Evolutionary conservation across 208 protist genomes (phyloP).

Genomic region (Plasmodiophora brassicae): DNA sequence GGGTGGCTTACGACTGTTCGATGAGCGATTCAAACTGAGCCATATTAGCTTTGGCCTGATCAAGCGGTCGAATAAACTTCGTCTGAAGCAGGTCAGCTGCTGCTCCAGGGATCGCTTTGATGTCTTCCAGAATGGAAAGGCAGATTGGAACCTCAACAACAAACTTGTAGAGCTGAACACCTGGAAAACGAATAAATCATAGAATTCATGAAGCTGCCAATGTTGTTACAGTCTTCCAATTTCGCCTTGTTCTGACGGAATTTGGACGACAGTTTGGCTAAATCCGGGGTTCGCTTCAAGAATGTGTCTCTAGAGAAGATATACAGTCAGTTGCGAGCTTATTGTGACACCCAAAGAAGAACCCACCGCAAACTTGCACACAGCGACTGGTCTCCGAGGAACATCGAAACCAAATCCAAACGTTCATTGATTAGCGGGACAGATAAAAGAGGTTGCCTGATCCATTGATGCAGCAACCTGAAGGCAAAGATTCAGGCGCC

Average conservation of each 20-base stretch:
- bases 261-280: background rate
- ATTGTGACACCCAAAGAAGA: background rate
- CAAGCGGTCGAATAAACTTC: background rate
- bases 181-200: background rate
- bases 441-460: slow-evolving; percentile 20
- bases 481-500: too few relatives aligned
- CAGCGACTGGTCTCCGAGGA: background rate
- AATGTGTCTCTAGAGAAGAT: background rate
- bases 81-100: background rate
- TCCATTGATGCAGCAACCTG: background rate
- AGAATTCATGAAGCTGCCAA: background rate
- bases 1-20: background rate
- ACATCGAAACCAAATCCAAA: background rate
- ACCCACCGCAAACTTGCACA: background rate
- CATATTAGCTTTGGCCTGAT: slow-evolving; percentile 9
- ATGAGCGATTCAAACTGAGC: slow-evolving; percentile 34
- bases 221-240: background rate
- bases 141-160: background rate
- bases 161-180: slow-evolving; percentile 33
- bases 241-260: background rate
- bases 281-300: slow-evolving; percentile 17
- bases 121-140: background rate
- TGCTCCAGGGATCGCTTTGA: background rate
- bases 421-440: background rate
- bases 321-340: background rate